phyloP scores from a whole-genome alignment of 2,329 filamentous ascomycete species.

The Penicillium janthinellum region DNA sequence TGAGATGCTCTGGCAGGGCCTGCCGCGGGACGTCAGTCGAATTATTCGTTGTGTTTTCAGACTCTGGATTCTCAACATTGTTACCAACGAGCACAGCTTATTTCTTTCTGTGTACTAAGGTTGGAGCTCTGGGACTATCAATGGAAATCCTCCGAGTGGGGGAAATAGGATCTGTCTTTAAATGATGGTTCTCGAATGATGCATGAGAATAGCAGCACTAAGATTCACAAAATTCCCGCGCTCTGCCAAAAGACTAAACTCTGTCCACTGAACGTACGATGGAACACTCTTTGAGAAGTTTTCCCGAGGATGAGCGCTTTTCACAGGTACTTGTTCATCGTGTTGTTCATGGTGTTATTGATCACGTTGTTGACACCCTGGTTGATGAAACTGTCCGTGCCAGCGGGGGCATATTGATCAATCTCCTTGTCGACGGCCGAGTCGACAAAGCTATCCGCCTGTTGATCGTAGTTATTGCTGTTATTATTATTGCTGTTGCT shows the following conservation, averaged over 20 bases:
- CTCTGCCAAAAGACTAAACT: background rate
- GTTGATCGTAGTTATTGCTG: background rate
- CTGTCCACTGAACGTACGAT: background rate
- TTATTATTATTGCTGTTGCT: background rate
- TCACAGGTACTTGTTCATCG: constrained; percentile 4
- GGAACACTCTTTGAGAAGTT: background rate
- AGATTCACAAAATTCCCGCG: background rate
- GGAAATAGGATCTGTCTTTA: background rate
- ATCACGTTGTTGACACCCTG: background rate
- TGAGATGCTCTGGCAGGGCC: too few species aligned
- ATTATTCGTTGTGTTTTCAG: too few species aligned
- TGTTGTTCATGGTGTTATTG: constrained; percentile 1
- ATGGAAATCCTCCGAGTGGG: too few species aligned
- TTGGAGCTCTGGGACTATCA: too few species aligned
- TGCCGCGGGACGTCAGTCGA: too few species aligned
- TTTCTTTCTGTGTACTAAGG: too few species aligned
- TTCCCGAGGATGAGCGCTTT: background rate
- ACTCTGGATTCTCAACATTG: too few species aligned
- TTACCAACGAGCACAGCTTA: too few species aligned
- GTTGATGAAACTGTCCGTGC: background rate
- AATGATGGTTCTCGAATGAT: background rate
- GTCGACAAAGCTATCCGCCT: background rate
- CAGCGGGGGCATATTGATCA: background rate
- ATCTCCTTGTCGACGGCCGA: background rate
- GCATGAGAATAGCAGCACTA: background rate